A percentile compares a stretch with the other conserved stretches of the same genome.
phyloP scores from a whole-genome alignment of 176 grass and related monocot species.

The Rhynchospora pubera region DNA sequence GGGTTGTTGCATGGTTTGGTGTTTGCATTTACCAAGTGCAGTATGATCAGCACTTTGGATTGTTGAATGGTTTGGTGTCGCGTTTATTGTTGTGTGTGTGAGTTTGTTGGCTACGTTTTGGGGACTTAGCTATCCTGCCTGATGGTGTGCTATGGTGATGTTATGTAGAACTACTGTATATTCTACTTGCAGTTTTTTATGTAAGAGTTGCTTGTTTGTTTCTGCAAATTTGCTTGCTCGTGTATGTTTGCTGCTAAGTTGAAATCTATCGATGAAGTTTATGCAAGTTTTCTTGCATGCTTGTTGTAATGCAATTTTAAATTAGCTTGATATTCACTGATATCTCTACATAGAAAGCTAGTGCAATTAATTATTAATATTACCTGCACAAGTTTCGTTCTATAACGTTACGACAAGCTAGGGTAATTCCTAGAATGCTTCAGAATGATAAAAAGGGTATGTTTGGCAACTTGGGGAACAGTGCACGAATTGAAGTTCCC shows the following conservation, averaged over 20 bases:
- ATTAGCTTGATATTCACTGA: background rate
- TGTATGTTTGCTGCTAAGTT: background rate
- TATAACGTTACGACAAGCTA: no score
- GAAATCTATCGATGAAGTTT: background rate
- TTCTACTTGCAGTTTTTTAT: background rate
- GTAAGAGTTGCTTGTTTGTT: background rate
- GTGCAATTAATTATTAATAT: no score
- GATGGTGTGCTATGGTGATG: background rate
- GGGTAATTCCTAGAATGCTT: no score
- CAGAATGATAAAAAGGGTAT: no score
- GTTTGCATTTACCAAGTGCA: background rate
- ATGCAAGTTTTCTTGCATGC: background rate
- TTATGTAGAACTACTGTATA: conserved; percentile 4
- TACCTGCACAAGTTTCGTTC: no score
- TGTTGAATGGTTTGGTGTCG: conserved; percentile 16
- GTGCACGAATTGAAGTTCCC: no score
- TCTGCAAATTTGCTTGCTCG: background rate
- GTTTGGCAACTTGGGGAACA: no score
- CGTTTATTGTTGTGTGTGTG: background rate
- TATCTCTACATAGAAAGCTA: no score
- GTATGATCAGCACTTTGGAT: conserved; percentile 13
- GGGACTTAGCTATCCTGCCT: background rate
- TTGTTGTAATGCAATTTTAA: background rate
- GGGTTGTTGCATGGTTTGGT: conserved; percentile 18
- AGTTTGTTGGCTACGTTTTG: background rate